A percentile compares a stretch with the other conserved stretches of the same genome.
These are phyloP conservation scores for Alternaria sp. DNA, from an alignment of 2,329 filamentous ascomycete genomes.

Conservation along the genomic window DNA sequence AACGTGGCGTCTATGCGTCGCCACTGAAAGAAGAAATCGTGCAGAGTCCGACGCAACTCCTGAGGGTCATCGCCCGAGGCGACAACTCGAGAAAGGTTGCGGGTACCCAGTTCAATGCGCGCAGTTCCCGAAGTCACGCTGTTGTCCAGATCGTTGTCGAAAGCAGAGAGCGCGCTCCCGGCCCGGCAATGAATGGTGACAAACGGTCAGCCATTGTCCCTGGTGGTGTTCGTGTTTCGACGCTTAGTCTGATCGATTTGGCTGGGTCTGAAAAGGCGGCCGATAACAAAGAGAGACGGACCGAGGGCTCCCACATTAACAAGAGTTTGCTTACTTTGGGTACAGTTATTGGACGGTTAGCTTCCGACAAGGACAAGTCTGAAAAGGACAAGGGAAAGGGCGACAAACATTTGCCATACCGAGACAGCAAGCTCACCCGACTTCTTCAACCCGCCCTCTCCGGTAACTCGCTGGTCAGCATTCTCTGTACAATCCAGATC, in stretches of 20 bases:
- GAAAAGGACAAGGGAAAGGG: conserved; percentile 78
- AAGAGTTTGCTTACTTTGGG: conserved; percentile 95
- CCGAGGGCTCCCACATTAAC: conserved; percentile 97
- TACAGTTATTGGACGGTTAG: conserved; percentile 93
- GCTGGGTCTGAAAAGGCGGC: conserved; percentile 96
- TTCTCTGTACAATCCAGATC: conserved; percentile 94
- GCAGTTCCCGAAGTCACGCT: conserved; percentile 96
- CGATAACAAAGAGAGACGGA: conserved; percentile 90
- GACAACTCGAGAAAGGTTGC: conserved; percentile 89
- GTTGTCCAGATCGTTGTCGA: conserved; percentile 99
- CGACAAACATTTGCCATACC: conserved; percentile 93
- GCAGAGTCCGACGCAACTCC: conserved; percentile 92
- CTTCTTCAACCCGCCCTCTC: conserved; percentile 91
- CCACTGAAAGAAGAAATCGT: conserved; percentile 98
- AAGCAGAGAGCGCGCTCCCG: conserved; percentile 83
- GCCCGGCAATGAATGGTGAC: conserved; percentile 53
- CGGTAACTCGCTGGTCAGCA: conserved; percentile 93
- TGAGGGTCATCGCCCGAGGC: conserved; percentile 92
- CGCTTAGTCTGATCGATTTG: conserved; percentile 92
- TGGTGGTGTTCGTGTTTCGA: conserved; percentile 93
- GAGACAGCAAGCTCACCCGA: conserved; percentile 96
- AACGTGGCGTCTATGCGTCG: conserved; percentile 93
- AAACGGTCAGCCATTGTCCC: conserved; percentile 61
- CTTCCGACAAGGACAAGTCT: conserved; percentile 81
- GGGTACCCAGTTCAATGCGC: conserved; percentile 95